Percentiles rank a stretch among this genome's conserved stretches.
These are phyloP conservation scores for Mycosarcoma mackinlayi DNA, from an alignment of 1,284 basidiomycete species.

Conservation along the genomic window DNA sequence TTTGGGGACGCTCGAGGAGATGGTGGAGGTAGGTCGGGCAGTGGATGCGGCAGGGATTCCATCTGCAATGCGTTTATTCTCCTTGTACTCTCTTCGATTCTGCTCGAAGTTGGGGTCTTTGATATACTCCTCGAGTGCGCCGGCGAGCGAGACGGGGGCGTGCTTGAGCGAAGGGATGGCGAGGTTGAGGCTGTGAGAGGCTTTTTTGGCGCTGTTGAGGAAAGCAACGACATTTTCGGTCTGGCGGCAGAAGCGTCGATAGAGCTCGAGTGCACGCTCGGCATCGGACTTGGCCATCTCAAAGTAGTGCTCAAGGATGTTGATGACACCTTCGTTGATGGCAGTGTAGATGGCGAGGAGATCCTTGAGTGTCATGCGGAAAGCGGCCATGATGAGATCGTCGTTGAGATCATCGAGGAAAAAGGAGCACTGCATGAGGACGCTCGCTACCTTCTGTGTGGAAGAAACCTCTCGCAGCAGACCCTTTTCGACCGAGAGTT, in stretches of 20 bases:
- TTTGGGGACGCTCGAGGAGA: slow-evolving; percentile 27
- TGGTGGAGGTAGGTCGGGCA: slow-evolving; percentile 17
- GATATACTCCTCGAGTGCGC: slow-evolving; percentile 93
- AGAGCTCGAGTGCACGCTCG: slow-evolving; percentile 83
- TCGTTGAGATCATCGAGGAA: slow-evolving; percentile 93
- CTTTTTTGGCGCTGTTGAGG: slow-evolving; percentile 88
- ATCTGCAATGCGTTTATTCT: slow-evolving; percentile 82
- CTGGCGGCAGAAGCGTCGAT: slow-evolving; percentile 93
- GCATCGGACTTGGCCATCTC: slow-evolving; percentile 97
- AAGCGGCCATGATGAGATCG: slow-evolving; percentile 86
- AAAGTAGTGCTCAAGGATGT: slow-evolving; percentile 93
- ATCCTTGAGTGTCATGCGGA: slow-evolving; percentile 97
- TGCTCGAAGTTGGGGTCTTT: slow-evolving; percentile 94
- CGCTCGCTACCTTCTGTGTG: slow-evolving; percentile 88
- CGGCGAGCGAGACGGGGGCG: slow-evolving; percentile 91
- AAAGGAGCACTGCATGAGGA: slow-evolving; percentile 89
- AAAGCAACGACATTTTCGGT: slow-evolving; percentile 94
- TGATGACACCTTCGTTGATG: slow-evolving; percentile 97
- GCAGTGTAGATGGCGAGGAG: slow-evolving; percentile 94
- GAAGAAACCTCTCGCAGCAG: slow-evolving; percentile 89
- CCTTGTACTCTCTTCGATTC: slow-evolving; percentile 89
- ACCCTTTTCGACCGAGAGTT: slow-evolving; percentile 95
- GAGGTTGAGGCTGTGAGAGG: slow-evolving; percentile 91
- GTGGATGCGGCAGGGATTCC: slow-evolving; percentile 65
- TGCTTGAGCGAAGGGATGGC: slow-evolving; percentile 94